A percentile compares a stretch with the other conserved stretches of the same genome.
Conservation (phyloP, 1,139 yeast species). For the Zygoascus sp. region DNA sequence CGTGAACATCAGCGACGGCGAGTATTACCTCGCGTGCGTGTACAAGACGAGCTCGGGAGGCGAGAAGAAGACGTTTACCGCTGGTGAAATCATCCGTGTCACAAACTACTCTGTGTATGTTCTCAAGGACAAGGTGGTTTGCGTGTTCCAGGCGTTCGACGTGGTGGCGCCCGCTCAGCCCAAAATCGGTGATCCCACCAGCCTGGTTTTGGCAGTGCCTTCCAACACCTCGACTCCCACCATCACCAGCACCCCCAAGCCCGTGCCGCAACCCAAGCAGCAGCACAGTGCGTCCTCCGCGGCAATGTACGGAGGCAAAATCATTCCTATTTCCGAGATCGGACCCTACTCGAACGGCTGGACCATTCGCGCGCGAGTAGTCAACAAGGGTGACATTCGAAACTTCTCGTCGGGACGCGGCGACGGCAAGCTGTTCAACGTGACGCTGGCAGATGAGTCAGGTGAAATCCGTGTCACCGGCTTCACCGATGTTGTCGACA, state of each 20-base stretch:
- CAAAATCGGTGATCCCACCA: slow-evolving; percentile 12
- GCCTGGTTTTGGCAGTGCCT: background rate
- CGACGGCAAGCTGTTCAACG: slow-evolving; percentile 85
- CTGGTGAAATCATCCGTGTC: slow-evolving; percentile 8
- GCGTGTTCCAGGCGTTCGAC: slow-evolving; percentile 11
- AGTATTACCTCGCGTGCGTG: slow-evolving; percentile 10
- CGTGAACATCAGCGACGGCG: slow-evolving; percentile 13
- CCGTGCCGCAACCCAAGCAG: background rate
- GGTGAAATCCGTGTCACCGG: slow-evolving; percentile 97
- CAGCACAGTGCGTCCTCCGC: slow-evolving; percentile 5
- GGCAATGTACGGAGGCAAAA: slow-evolving; percentile 4
- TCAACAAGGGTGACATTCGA: slow-evolving; percentile 81
- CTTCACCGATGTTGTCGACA: slow-evolving; percentile 82
- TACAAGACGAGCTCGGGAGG: slow-evolving; percentile 7
- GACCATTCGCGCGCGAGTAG: slow-evolving; percentile 90
- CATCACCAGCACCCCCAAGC: slow-evolving; percentile 1
- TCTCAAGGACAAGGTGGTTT: slow-evolving; percentile 9
- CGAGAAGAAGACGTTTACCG: slow-evolving; percentile 6
- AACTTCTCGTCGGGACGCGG: slow-evolving; percentile 85
- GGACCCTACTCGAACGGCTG: slow-evolving; percentile 90
- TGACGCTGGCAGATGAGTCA: slow-evolving; percentile 85
- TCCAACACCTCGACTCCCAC: background rate
- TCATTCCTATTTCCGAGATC: slow-evolving; percentile 76
- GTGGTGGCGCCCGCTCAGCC: slow-evolving; percentile 3
- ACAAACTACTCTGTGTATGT: slow-evolving; percentile 8